Base-by-base conservation (phyloP, 2,329 filamentous ascomycete species). In the Diaporthe longicolla region DNA sequence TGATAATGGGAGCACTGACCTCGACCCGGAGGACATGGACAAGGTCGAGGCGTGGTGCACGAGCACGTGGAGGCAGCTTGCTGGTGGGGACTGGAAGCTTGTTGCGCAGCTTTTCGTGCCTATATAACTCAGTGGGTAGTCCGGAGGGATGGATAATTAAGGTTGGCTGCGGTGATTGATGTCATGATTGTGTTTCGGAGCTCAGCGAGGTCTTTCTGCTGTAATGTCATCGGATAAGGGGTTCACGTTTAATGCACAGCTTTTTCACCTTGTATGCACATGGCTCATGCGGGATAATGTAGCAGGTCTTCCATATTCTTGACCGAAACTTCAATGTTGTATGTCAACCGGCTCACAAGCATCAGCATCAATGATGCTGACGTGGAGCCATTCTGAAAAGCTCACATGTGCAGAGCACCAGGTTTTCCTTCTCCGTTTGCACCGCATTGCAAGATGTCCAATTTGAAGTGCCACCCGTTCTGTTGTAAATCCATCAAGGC, bases 31-130 rank as follows among this genome's bases (percentile, higher is more conserved):
- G 1, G 32, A 45, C 5, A 54, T 54, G 45, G 32, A 55, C 13
- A 54, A 35, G 52, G 73, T 72, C 7, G 70, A 74, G 32, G 73
- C 69, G 21, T 69, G 55, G 37, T 71, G 69, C 43, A 72, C 73
- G 32, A 72, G 73, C 48, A 74, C 70, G 26, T 74, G 73, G 73
- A 72, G 69, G 54, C 73, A 74, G 45, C 70, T 58, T 10, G 58
- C 73, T 13, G 57, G 73, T 11, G 73, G 73, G 2, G 70, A 65
- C 17, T 74, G 70, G 73, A 74, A 69, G 40, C 37, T 74, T 13
- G 71, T 63, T 37, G 43, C 54, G 70, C 73, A 74, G 70, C 10
- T 54, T 24, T 66, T 71, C 15, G 72, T 74, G n/a, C 72, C 72
- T 4, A 70, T 71, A 13, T 72, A n/a, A 40, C 2, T n/a, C 6